Base-by-base conservation (phyloP, 139 green algal genomes). In the Desmodesmus armatus region DNA sequence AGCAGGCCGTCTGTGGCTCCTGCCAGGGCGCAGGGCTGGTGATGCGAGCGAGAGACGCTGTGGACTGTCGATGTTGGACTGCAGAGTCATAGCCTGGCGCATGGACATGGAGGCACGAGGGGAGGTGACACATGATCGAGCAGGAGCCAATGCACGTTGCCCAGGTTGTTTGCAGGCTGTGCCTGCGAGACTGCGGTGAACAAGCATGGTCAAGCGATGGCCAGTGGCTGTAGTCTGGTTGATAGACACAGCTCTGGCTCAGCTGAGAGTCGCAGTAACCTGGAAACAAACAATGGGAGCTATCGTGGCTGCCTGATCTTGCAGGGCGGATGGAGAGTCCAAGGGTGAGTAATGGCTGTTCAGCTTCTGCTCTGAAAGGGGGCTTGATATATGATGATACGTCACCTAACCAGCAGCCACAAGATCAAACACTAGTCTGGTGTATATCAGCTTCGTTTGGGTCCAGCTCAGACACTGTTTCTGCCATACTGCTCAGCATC, bases 61-160 rank as follows among this genome's bases (percentile, higher is more conserved):
- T 7, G 72, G 17, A 80, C 41, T 5, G 72, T 23, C 72, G 41
- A 75, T 70, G 7, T n/a, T n/a, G 17, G 53, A 17, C 53, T 63
- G 27, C 63, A n/a, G 23, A 29, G 72, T 63, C n/a, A 80, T 5
- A 40, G 49, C 25, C 11, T 37, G 72, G 19, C 40, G 76, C 76
- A 51, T 72, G 76, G 58, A 72, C 76, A 73, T 72, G 27, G 76
- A 37, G 29, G 76, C 73, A 11, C 73, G 73, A 19, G 67, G 31
- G 35, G 73, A 33, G 47, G 47, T 49, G 17, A 80, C 49, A 9
- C 27, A 15, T 4, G 23, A 27, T 37, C 73, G 33, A 29, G 19
- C 13, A 19, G 17, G 17, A 0, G 67, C 73, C 23, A 31, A 27
- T 47, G 29, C 5, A 80, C 67, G 1, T 35, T n/a, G 37, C 60